Evolutionary conservation across 345 rosid genomes (phyloP), one percentile per base, ranked within the genome.

Genomic region (Salix exigua): DNA sequence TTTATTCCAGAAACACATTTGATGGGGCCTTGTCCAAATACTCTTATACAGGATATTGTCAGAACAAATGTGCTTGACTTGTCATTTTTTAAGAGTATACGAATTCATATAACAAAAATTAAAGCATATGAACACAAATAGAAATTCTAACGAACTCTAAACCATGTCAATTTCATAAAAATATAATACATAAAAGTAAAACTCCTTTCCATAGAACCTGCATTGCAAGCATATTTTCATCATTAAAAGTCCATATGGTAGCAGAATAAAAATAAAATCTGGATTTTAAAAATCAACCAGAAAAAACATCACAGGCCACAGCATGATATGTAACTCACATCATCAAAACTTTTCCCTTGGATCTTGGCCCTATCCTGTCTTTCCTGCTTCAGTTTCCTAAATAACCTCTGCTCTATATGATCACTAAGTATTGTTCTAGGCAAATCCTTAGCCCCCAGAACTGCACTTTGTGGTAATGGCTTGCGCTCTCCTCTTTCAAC

Each of bases 391-490:
- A 96, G 86, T 82, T 76, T 88, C 87, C 68, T 87, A 83, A 85
- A 87, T 70, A 96, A 79, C 48, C 99, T 86, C 82, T 91, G 93
- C 83, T 96, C 99, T 87, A 96, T 91, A 76, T 92, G 98, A 77
- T 96, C 99, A 77, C 99, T 96, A 16, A 96, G 97, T 68, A 91
- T 87, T 23, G 98, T 96, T 81, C 86, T 89, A 33, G 99, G 99
- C 77, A 96, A 81, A 88, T 96, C 97, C 84, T 94, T 96, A 42
- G 98, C 99, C 80, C 99, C 99, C 77, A 94, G 93, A 73, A 94
- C 97, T 80, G 97, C 97, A 88, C 94, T 96, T 79, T 93, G 99
- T 17, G 90, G 92, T 86, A 96, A 87, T 74, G 99, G 98, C 84
- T 84, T 86, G 71, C 99, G 92, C 86, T 94, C 95, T 75, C 94